phyloP scores from a whole-genome alignment of 2,329 filamentous ascomycete genomes.

The Venturia asperata region DNA sequence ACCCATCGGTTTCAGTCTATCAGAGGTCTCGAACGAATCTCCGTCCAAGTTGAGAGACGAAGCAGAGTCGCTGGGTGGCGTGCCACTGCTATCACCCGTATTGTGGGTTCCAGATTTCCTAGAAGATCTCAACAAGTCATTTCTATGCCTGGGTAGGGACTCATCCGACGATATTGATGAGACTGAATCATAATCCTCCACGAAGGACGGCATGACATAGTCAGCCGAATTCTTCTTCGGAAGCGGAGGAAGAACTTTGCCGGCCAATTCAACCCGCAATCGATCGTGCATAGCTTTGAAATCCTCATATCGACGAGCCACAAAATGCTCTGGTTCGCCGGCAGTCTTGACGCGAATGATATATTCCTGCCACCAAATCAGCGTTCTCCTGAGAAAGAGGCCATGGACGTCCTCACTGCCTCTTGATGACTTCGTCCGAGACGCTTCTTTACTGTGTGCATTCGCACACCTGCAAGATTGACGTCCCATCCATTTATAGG shows the following conservation, averaged over 20 bases:
- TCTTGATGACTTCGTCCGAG: slow-evolving; percentile 11
- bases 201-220: slow-evolving; percentile 53
- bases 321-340: slow-evolving; percentile 66
- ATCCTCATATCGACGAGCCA: slow-evolving; percentile 82
- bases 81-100: not conserved
- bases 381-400: not conserved
- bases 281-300: slow-evolving; percentile 74
- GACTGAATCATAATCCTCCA: slow-evolving; percentile 61
- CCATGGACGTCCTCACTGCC: not conserved
- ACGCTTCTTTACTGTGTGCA: slow-evolving; percentile 15
- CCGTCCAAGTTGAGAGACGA: slow-evolving; percentile 19
- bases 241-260: slow-evolving; percentile 77
- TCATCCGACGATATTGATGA: slow-evolving; percentile 71
- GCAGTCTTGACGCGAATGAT: slow-evolving; percentile 76
- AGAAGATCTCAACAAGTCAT: slow-evolving; percentile 4
- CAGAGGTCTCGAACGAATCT: not conserved
- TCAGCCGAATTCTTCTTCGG: slow-evolving; percentile 88
- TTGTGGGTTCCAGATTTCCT: not conserved
- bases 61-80: slow-evolving; percentile 10
- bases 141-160: slow-evolving; percentile 11
- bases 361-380: slow-evolving; percentile 59
- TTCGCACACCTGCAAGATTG: slow-evolving; percentile 81
- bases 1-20: slow-evolving; percentile 14
- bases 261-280: slow-evolving; percentile 77
- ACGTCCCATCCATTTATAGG: slow-evolving; percentile 95